phyloP scores from a whole-genome alignment of 192 early-diverging fungal species.

The Cetraspora pellucida region DNA sequence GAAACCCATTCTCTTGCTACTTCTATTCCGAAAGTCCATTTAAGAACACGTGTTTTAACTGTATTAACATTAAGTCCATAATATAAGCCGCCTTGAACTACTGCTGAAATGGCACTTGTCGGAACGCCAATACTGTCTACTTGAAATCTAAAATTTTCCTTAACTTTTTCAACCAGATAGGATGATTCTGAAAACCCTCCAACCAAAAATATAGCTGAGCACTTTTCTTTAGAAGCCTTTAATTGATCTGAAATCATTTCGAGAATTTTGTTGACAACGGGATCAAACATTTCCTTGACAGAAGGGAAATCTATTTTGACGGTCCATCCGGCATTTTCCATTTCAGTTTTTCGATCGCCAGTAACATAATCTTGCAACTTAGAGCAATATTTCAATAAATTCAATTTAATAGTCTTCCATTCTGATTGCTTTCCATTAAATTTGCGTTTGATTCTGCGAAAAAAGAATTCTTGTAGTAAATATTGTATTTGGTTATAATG shows the following conservation, averaged over 20 bases:
- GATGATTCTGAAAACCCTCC: conserved; percentile 60
- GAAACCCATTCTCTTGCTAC: not conserved
- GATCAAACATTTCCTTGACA: conserved; percentile 58
- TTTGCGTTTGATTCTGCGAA: not conserved
- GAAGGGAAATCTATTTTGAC: conserved; percentile 47
- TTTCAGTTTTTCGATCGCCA: conserved; percentile 4
- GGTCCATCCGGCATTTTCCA: conserved; percentile 47
- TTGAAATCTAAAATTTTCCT: conserved; percentile 46
- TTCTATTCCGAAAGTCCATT: conserved; percentile 27
- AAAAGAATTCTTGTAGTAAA: conserved; percentile 9
- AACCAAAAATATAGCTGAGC: conserved; percentile 56
- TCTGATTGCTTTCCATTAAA: not conserved
- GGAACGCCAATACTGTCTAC: conserved; percentile 54
- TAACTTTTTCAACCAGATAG: conserved; percentile 51
- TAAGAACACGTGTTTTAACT: not conserved
- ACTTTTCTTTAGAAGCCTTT: conserved; percentile 40
- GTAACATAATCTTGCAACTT: conserved; percentile 9
- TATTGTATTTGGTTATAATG: conserved; percentile 19
- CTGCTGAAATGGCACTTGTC: conserved; percentile 53
- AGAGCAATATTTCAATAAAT: not conserved
- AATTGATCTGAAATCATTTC: conserved; percentile 56
- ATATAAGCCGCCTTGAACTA: conserved; percentile 50
- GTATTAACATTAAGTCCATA: conserved; percentile 20
- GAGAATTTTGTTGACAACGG: conserved; percentile 54
- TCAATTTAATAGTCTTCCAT: not conserved